phyloP scores from a whole-genome alignment of 371 early-diverging fungal species.

The Batkoa obscura region DNA sequence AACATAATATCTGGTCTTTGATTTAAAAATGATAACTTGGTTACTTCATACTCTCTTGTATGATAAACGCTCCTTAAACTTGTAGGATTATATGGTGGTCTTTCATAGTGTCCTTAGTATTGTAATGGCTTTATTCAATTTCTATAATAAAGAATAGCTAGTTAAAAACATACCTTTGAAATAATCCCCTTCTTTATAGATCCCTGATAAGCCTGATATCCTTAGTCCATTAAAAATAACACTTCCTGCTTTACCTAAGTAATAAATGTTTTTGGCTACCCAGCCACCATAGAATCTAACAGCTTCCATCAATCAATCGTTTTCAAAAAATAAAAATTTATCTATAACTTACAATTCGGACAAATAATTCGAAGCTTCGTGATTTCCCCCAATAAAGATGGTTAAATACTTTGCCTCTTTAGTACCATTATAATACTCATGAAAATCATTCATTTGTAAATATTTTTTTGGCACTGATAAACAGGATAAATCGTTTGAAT shows the following conservation, averaged over 20 bases:
- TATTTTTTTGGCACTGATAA: conserved; percentile 75
- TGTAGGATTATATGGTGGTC: conserved; percentile 38
- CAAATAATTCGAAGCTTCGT: conserved; percentile 83
- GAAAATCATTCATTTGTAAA: conserved; percentile 59
- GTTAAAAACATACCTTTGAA: conserved; percentile 19
- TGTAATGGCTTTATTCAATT: not conserved
- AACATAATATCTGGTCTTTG: conserved; percentile 68
- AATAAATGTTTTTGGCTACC: conserved; percentile 87
- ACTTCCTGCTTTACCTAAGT: conserved; percentile 66
- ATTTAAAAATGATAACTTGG: conserved; percentile 22
- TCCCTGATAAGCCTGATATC: conserved; percentile 86
- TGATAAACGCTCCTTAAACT: conserved; percentile 61
- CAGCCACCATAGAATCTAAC: conserved; percentile 90
- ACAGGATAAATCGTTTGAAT: conserved; percentile 51
- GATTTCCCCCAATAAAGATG: conserved; percentile 93
- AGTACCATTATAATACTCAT: conserved; percentile 81
- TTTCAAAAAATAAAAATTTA: not conserved
- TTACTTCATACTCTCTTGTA: conserved; percentile 60
- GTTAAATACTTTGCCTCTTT: conserved; percentile 65
- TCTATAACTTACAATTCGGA: conserved; percentile 62
- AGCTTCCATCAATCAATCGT: not conserved
- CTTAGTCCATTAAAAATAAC: conserved; percentile 70
- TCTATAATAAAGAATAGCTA: not conserved
- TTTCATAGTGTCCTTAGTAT: conserved; percentile 66
- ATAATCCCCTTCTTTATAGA: conserved; percentile 61